Evolutionary conservation across 1,284 basidiomycete genomes (phyloP), one percentile per base, ranked within the genome.

Genomic region (Flammula alnicola): DNA sequence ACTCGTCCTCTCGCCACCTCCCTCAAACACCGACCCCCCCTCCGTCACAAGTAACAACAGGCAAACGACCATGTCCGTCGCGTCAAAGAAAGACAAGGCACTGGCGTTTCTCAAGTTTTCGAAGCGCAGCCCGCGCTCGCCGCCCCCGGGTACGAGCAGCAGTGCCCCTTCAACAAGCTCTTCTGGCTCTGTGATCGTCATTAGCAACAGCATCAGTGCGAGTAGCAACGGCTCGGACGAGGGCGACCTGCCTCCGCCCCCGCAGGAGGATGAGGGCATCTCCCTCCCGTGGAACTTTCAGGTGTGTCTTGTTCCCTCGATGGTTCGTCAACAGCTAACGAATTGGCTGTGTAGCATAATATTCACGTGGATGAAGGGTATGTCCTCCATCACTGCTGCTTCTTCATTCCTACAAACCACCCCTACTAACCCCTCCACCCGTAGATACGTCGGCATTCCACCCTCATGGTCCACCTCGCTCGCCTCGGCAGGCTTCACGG

Each of bases 331-430:
- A 49, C 12, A 50, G 38, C 55, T 45, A 55, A 40, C 47, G 39
- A 22, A 44, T 22, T 47, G 12, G 23, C 14, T 45, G 36, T 43
- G 12, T 44, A 90, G 86, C 88, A 91, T 60, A 79, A 90, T 63
- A 79, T 91, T 14, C 88, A 91, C 63, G 86, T 91, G 25, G 86
- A 91, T 61, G 88, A 90, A 67, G 80, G 75, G 80, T 88, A 63
- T 54, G 78, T n/a, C n/a, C n/a, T n/a, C n/a, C n/a, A n/a, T n/a
- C n/a, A n/a, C n/a, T 74, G 1, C 29, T 44, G 14, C 19, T 33
- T 32, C 14, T 47, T 36, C 17, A 50, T 25, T 20, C 17, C 54
- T 32, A 37, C 35, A 25, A 16, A 37, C 31, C 22, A 22, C 44
- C 32, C n/a, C 25, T 16, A 37, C 38, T 47, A 22, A 44, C n/a